Percentiles rank a stretch among this genome's conserved stretches.
Conservation (phyloP, 148 eudicot genomes). For the Amaranthus hypochondriacus region DNA sequence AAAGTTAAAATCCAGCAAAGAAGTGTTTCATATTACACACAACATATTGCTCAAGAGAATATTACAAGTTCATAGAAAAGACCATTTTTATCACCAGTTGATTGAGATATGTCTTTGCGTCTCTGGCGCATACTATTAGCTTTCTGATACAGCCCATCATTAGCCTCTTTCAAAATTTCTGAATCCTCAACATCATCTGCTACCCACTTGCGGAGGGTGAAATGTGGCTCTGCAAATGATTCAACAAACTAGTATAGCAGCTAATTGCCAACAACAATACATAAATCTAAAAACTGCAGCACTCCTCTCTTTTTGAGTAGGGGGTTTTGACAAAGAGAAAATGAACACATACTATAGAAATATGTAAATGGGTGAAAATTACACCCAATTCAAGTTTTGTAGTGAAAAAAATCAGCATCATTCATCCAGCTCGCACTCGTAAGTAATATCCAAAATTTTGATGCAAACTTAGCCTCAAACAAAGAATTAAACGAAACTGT, state of each 20-base stretch:
- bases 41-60: constrained; percentile 13
- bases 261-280: background rate
- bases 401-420: background rate
- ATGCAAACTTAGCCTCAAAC: background rate
- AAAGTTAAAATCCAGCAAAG: background rate
- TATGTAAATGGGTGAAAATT: background rate
- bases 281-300: background rate
- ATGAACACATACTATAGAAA: background rate
- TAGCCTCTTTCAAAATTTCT: constrained; percentile 30
- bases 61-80: constrained; percentile 9
- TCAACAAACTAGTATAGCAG: constrained; percentile 17
- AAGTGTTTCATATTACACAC: background rate
- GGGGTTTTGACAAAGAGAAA: background rate
- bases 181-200: constrained; percentile 32
- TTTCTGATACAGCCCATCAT: constrained; percentile 30
- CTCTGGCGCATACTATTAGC: constrained; percentile 31
- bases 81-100: constrained; percentile 30
- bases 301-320: background rate
- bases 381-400: background rate
- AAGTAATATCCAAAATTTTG: background rate
- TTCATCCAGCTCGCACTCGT: background rate
- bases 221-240: constrained; percentile 38
- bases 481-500: background rate
- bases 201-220: constrained; percentile 66
- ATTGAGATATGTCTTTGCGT: constrained; percentile 30